A percentile compares a stretch with the other conserved stretches of the same genome.
These are phyloP conservation scores for Antrodiella citrinella DNA, from an alignment of 768 basidiomycete species.

Conservation along the genomic window DNA sequence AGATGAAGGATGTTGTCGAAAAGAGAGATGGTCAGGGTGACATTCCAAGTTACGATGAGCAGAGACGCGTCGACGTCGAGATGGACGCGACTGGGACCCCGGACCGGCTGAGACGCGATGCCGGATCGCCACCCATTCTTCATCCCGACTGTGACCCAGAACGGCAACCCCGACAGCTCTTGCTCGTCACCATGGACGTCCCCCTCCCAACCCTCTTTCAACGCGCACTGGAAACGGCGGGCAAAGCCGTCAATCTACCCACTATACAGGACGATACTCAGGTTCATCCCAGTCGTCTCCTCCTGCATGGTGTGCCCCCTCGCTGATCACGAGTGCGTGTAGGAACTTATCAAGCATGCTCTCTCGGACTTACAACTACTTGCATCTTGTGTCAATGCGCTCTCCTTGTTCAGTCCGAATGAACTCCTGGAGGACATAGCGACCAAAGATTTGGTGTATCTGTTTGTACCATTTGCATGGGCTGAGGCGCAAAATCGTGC, in stretches of 20 bases:
- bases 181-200: conserved; percentile 12
- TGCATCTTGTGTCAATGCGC: conserved; percentile 42
- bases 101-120: no score
- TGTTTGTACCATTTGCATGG: conserved; percentile 60
- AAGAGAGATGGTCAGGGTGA: no score
- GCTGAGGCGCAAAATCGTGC: conserved; percentile 60
- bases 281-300: conserved; percentile 19
- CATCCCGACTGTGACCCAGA: no score
- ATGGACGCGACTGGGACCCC: no score
- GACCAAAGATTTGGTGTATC: conserved; percentile 66
- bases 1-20: no score
- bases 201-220: conserved; percentile 32
- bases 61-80: no score
- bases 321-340: conserved; percentile 2
- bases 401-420: conserved; percentile 78
- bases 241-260: conserved; percentile 31
- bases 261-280: conserved; percentile 39
- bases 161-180: no score
- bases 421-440: conserved; percentile 78
- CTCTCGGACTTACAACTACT: conserved; percentile 49
- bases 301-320: conserved; percentile 4
- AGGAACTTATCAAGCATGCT: conserved; percentile 55
- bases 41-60: no score
- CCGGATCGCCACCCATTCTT: no score
- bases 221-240: conserved; percentile 29